Percentiles rank a stretch among this genome's conserved stretches.
Conservation (phyloP, 768 basidiomycete species). For the Tylopilus cervinicoccineus region DNA sequence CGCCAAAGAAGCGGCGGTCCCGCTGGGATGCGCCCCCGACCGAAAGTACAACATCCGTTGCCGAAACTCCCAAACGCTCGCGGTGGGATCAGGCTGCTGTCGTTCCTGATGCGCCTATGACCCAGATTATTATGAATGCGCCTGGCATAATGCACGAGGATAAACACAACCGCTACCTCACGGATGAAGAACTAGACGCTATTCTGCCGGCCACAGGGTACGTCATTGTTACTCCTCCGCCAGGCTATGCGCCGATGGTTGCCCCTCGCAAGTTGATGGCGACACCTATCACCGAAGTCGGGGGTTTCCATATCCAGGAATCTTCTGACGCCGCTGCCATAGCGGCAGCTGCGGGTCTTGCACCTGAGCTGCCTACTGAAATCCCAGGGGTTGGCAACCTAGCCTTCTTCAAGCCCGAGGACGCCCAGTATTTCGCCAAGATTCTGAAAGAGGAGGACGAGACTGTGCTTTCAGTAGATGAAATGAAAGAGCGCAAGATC, state of each 20-base stretch:
- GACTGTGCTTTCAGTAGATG: slow-evolving; percentile 86
- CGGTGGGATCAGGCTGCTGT: slow-evolving; percentile 96
- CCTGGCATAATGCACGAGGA: slow-evolving; percentile 84
- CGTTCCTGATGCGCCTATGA: slow-evolving; percentile 64
- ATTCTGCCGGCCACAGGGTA: slow-evolving; percentile 87
- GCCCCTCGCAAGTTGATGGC: slow-evolving; percentile 62
- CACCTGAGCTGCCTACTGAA: slow-evolving; percentile 92
- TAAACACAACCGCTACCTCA: slow-evolving; percentile 93
- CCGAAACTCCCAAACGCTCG: slow-evolving; percentile 82
- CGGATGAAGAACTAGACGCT: slow-evolving; percentile 93
- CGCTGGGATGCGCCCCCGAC: slow-evolving; percentile 95
- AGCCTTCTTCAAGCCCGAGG: slow-evolving; percentile 98
- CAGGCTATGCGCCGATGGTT: slow-evolving; percentile 83
- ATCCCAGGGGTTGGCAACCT: slow-evolving; percentile 97
- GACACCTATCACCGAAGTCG: slow-evolving; percentile 49
- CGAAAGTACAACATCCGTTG: slow-evolving; percentile 44
- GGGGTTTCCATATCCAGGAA: slow-evolving; percentile 96
- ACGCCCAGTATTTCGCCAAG: slow-evolving; percentile 96
- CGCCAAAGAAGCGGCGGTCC: slow-evolving; percentile 88
- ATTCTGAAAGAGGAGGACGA: slow-evolving; percentile 96
- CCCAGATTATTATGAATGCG: slow-evolving; percentile 84
- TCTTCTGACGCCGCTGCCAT: slow-evolving; percentile 86
- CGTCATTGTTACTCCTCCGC: slow-evolving; percentile 87
- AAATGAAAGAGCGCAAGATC: slow-evolving; percentile 99
- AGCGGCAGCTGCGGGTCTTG: slow-evolving; percentile 88